A percentile compares a stretch with the other conserved stretches of the same genome.
Evolutionary conservation across 2,329 filamentous ascomycete genomes (phyloP).

Genomic region (Venturia pyrina): DNA sequence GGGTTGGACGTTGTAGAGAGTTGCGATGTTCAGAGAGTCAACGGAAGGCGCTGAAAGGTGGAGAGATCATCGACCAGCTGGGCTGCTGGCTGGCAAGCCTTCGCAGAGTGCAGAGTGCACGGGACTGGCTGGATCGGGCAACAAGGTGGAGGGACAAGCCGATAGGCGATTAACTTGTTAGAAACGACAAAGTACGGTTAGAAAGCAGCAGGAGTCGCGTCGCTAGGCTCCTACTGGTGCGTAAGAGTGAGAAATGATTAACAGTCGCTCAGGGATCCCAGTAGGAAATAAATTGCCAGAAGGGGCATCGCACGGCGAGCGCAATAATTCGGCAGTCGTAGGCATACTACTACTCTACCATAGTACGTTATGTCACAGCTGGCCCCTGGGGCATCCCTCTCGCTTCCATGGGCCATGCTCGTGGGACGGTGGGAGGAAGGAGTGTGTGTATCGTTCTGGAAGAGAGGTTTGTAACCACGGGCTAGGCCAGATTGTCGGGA

Average conservation of each 20-base stretch:
- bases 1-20: neutral
- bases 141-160: neutral
- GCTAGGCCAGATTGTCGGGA: neutral
- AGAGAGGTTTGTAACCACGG: neutral
- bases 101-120: neutral
- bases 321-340: slow-evolving; percentile 2
- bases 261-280: neutral
- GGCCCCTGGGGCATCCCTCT: neutral
- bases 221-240: neutral
- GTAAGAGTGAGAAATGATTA: neutral
- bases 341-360: neutral
- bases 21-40: neutral
- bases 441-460: neutral
- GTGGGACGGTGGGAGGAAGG: neutral
- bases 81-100: neutral
- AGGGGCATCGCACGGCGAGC: neutral
- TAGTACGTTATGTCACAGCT: neutral
- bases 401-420: neutral
- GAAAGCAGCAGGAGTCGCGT: slow-evolving; percentile 1
- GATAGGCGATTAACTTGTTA: slow-evolving; percentile 2
- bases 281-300: neutral
- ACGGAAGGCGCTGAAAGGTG: neutral
- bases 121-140: slow-evolving; percentile 7
- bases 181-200: neutral
- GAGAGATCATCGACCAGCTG: neutral